Evolutionary conservation across 1,284 basidiomycete genomes (phyloP), one percentile per base, ranked within the genome.

Genomic region (Rugosomyces carneus): DNA sequence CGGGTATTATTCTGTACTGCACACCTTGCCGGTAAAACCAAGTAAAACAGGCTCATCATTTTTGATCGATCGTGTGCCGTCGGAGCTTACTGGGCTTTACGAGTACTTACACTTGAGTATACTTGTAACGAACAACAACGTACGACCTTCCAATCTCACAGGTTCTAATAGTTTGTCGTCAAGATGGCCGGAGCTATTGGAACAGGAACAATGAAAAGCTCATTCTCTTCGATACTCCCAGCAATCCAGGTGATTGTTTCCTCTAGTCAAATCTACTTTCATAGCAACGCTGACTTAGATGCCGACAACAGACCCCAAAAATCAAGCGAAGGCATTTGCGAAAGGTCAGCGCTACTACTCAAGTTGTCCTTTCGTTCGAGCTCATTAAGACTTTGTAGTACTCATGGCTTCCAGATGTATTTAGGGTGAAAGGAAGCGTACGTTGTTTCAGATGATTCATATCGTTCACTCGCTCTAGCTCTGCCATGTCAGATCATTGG

Each of bases 331-430:
- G 62, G 47, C 57, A 72, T 61, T 50, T 76, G 46, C 67, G 74
- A 55, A 74, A 71, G 60, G 74, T 72, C 48, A 23, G 7, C 7
- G 27, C 18, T 23, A 21, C 9, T 24, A 20, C 20, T 34, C 38
- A 26, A 29, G 21, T 20, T 24, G 15, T 1, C 19, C 3, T 29
- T 42, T 36, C 18, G 11, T 18, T 35, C 29, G 10, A 18, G 15
- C 31, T 34, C 13, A 36, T 19, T 11, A 44, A 37, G 11, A 21
- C 18, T 34, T 35, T 31, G 42, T 15, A 92, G 84, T 91, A 92
- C 60, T 89, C 89, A 27, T 94, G 92, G 88, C 68, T 93, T 18
- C 86, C 87, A 8, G 92, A 94, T 63, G 87, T 93, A 21, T 72
- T 93, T 37, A 80, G 89, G 21, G 53, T 91, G 53, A 81, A 87